Evolutionary conservation across 2,329 filamentous ascomycete genomes (phyloP).

Genomic region (Xylaria sp.): DNA sequence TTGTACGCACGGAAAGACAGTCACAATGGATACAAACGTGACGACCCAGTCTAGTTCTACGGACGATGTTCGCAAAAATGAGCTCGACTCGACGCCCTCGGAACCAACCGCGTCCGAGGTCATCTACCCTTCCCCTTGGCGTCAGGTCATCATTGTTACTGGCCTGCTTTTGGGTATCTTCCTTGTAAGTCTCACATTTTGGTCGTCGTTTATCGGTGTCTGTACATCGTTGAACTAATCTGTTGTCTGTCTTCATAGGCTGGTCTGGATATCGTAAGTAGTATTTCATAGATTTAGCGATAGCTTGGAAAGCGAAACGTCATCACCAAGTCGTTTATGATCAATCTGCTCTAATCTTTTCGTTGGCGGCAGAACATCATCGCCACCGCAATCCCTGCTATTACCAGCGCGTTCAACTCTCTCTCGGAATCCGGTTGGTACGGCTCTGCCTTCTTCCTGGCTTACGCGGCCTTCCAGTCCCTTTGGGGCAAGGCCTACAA

Average conservation of each 20-base stretch:
- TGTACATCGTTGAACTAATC: no score
- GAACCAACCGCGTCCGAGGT: neutral
- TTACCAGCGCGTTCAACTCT: neutral
- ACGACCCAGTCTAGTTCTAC: neutral
- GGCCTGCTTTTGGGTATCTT: constrained; percentile 16
- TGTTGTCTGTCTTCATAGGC: neutral
- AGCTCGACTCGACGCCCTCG: neutral
- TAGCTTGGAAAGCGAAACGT: no score
- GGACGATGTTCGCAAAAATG: neutral
- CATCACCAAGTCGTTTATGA: no score
- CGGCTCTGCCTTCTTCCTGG: neutral
- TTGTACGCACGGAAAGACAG: neutral
- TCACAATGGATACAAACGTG: neutral
- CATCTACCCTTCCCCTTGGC: constrained; percentile 10
- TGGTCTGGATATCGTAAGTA: constrained; percentile 21
- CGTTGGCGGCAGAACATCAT: constrained; percentile 29
- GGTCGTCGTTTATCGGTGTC: neutral
- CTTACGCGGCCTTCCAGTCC: neutral
- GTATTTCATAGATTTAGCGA: no score
- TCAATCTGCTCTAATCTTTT: neutral
- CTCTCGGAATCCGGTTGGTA: neutral
- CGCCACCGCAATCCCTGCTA: neutral
- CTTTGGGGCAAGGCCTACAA: neutral
- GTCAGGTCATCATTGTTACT: constrained; percentile 10
- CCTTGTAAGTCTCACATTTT: constrained; percentile 4